Conservation (phyloP, 352 stramenopile genomes). For the Saprolegnia parasitica region DNA sequence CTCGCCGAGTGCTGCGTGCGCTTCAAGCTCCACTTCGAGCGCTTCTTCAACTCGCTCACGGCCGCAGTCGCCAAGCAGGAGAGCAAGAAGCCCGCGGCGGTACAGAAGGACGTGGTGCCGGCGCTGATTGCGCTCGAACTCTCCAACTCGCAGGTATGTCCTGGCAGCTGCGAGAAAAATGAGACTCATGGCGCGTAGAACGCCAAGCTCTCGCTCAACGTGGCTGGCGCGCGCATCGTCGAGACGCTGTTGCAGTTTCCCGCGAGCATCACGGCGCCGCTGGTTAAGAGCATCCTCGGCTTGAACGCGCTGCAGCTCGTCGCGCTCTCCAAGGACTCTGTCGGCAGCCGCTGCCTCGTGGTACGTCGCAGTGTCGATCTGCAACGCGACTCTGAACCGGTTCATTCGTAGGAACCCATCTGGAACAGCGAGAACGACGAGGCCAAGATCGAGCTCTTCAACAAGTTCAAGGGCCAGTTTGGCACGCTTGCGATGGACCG, state of each 20-base stretch:
- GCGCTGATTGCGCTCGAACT: conserved; percentile 63
- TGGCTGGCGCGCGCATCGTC: conserved; percentile 72
- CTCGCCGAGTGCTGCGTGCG: conserved; percentile 69
- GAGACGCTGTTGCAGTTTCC: conserved; percentile 64
- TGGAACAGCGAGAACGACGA: conserved; percentile 60
- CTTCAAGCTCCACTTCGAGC: conserved; percentile 46
- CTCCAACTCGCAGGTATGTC: conserved; percentile 33
- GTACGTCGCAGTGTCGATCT: not conserved
- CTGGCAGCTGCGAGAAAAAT: conserved; percentile 19
- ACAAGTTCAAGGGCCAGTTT: conserved; percentile 67
- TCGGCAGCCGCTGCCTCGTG: conserved; percentile 65
- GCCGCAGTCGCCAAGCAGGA: conserved; percentile 69
- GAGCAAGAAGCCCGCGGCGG: conserved; percentile 70
- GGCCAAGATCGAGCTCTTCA: conserved; percentile 52
- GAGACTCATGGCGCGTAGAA: conserved; percentile 32
- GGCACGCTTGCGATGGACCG: conserved; percentile 63
- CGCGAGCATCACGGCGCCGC: conserved; percentile 40
- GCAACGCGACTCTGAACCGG: too few relatives aligned
- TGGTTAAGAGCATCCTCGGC: conserved; percentile 53
- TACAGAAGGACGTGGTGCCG: conserved; percentile 55
- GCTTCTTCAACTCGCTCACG: conserved; percentile 50
- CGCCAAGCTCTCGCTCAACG: conserved; percentile 62
- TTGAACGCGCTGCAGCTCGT: conserved; percentile 66
- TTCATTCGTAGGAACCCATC: conserved; percentile 44
- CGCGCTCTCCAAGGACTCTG: conserved; percentile 72